Conservation (phyloP, 2,329 filamentous ascomycete genomes). For the Pochonia chlamydosporia region DNA sequence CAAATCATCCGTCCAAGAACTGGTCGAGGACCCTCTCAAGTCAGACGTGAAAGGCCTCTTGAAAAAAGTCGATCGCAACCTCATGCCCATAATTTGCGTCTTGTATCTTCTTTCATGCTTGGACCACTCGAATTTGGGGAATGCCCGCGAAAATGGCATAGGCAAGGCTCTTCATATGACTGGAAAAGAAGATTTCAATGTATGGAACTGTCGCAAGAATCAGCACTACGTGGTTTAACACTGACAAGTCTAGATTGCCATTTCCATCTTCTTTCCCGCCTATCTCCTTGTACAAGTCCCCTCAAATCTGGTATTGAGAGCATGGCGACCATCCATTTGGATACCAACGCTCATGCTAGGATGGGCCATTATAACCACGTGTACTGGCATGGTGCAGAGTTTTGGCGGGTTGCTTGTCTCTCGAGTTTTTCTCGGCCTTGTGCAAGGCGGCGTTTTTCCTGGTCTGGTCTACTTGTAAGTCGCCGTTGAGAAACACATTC, state of each 20-base stretch:
- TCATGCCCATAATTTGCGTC: slow-evolving; percentile 54
- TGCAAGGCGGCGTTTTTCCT: slow-evolving; percentile 55
- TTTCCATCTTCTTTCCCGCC: slow-evolving; percentile 47
- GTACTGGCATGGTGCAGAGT: slow-evolving; percentile 46
- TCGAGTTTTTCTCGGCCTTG: slow-evolving; percentile 41
- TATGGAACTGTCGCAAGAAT: slow-evolving; percentile 5
- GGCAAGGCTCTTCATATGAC: slow-evolving; percentile 24
- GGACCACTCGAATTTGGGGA: slow-evolving; percentile 40
- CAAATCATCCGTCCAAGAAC: not conserved
- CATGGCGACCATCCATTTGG: slow-evolving; percentile 44
- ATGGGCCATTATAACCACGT: slow-evolving; percentile 42
- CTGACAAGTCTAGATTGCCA: slow-evolving; percentile 26
- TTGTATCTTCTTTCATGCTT: slow-evolving; percentile 53
- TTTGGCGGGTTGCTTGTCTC: slow-evolving; percentile 43
- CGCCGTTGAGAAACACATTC: not conserved
- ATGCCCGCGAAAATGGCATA: slow-evolving; percentile 54
- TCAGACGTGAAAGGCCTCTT: slow-evolving; percentile 44
- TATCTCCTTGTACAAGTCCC: slow-evolving; percentile 50
- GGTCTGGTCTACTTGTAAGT: slow-evolving; percentile 51
- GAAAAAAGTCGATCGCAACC: slow-evolving; percentile 46
- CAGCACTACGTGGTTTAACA: not conserved
- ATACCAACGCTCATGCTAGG: slow-evolving; percentile 47
- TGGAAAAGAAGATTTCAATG: slow-evolving; percentile 28
- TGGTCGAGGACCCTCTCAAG: slow-evolving; percentile 18
- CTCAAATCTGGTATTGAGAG: slow-evolving; percentile 51